Evolutionary conservation across 169 alveolate genomes (phyloP), one percentile per base, ranked within the genome.

Genomic region (Cryptosporidium muris): DNA sequence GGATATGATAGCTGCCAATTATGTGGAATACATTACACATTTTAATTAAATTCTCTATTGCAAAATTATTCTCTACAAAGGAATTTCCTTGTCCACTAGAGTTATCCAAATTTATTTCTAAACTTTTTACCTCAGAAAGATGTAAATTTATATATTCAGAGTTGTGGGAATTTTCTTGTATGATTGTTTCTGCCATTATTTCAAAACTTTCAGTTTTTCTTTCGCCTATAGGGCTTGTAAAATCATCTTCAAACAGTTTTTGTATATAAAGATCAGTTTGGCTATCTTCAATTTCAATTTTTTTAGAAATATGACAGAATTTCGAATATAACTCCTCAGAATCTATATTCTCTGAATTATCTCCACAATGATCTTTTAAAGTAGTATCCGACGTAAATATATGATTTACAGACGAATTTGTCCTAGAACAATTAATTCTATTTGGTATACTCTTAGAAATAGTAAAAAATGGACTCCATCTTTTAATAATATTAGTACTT

Each of bases 1-100:
- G 85, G 7, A 47, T 48, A 51, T 74, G 85, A 58, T 58, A 74
- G 48, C 36, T 40, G 12, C 85, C 85, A 54, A 74, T 43, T 2
- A 49, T 37, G 16, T 74, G 85, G 60, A 74, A 74, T 58, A 58
- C 85, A 74, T 58, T 74, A 58, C 85, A 74, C 7, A 74, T 74
- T 34, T 11, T 37, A 12, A 74, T 11, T 45, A 74, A 54, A 43
- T 74, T 68, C 25, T 74, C 67, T 43, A 45, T 47, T 42, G 85
- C 53, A 14, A 14, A 25, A 25, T 25, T 25, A 25, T 25, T 25
- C 25, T 25, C 25, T 25, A 25, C 25, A 25, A 25, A 25, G 25
- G 25, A 25, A 25, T 25, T 0, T 25, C 25, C 25, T 25, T 25
- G 25, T 25, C 25, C 25, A 25, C 25, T 0, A 25, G 25, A 25